Percentiles rank a stretch among this genome's conserved stretches.
Evolutionary conservation across 768 basidiomycete genomes (phyloP).

Genomic region (Gymnopilus dilepis): DNA sequence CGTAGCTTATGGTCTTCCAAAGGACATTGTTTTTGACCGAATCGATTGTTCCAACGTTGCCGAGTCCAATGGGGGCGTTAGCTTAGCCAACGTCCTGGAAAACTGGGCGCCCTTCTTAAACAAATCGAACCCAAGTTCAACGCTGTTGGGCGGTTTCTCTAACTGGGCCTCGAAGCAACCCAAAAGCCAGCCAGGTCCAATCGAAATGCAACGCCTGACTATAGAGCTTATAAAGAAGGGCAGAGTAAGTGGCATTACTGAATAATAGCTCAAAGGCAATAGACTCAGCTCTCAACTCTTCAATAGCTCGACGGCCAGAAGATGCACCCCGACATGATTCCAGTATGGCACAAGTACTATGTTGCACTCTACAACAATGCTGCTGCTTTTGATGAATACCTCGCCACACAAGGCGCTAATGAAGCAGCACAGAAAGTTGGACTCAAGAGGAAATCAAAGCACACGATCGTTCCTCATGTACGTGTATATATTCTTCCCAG

Average conservation of each 20-base stretch:
- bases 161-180: conserved; percentile 43
- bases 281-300: not conserved
- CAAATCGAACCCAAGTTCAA: conserved; percentile 28
- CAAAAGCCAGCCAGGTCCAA: conserved; percentile 20
- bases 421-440: conserved; percentile 27
- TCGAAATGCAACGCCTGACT: not conserved
- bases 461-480: conserved; percentile 46
- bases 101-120: conserved; percentile 46
- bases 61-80: conserved; percentile 48
- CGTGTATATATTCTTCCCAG: conserved; percentile 12
- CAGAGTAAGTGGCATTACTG: conserved; percentile 5
- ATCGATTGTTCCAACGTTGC: conserved; percentile 55
- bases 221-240: conserved; percentile 16
- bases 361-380: conserved; percentile 42
- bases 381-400: conserved; percentile 38
- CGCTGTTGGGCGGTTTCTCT: conserved; percentile 51
- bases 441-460: conserved; percentile 29
- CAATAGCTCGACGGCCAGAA: not conserved
- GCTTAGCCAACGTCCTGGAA: conserved; percentile 36
- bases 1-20: conserved; percentile 24
- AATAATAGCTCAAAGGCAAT: not conserved
- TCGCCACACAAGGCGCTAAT: conserved; percentile 33
- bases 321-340: not conserved
- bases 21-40: conserved; percentile 43
- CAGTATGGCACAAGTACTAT: conserved; percentile 10